Evolutionary conservation across 805 yeast species (phyloP), one percentile per base, ranked within the genome.

Genomic region (Crinitomyces ghanaensis): DNA sequence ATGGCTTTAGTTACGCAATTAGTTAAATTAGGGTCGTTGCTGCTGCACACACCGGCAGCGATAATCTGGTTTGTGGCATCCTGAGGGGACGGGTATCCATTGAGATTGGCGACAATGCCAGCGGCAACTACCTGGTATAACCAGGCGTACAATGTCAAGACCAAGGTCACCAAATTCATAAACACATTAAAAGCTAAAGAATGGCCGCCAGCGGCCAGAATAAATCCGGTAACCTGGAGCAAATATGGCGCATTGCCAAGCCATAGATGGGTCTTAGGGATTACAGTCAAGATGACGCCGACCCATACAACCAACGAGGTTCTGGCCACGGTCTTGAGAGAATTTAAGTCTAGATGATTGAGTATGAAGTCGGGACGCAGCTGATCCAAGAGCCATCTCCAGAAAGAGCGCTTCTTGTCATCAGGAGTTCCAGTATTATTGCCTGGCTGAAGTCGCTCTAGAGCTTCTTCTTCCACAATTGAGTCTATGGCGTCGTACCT

Each of bases 281-380:
- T 35, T 11, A 43, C 35, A n/a, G 39, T 31, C 14, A 52, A 29
- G 9, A 50, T 17, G 9, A 44, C 31, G 4, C 44, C 33, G 2
- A 46, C 35, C 50, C 51, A 50, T 35, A 46, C 37, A 25, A 35
- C 40, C 5, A 42, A 20, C 56, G 55, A 52, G 2, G 54, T 46
- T 3, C 56, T 34, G 11, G 43, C 24, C 1, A 49, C 38, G 6
- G 34, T 25, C 18, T 39, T 44, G 15, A 51, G 30, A 19, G 51
- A 46, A 4, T 31, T 19, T 14, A 15, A 20, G 30, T 51, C 50
- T n/a, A 49, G 36, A 30, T 50, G 53, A n/a, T 40, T 40, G 8
- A 51, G 34, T 3, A 50, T 21, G 20, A 6, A 51, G 37, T 16
- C 45, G 13, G 31, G 38, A 6, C 42, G 19, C 15, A 30, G 15